Evolutionary conservation across 2,329 filamentous ascomycete genomes (phyloP).

Genomic region (Apiospora pterosperma): DNA sequence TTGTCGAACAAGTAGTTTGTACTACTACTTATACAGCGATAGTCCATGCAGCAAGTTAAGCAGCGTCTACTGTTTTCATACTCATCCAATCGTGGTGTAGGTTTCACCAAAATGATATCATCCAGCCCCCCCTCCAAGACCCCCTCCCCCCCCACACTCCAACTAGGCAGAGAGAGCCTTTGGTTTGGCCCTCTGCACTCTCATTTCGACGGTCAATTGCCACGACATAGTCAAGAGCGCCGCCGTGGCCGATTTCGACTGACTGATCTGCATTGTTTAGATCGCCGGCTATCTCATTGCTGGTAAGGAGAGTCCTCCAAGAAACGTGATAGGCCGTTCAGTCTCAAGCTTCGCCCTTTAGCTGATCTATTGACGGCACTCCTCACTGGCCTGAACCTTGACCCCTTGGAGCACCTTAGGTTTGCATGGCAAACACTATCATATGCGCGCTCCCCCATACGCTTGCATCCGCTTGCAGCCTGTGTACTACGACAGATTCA

Average conservation of each 20-base stretch:
- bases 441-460: neutral
- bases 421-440: neutral
- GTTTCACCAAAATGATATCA: neutral
- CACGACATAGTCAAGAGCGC: neutral
- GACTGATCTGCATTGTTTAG: neutral
- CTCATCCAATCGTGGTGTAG: neutral
- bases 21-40: neutral
- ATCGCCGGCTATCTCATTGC: neutral
- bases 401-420: neutral
- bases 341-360: neutral
- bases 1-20: neutral
- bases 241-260: neutral
- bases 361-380: neutral
- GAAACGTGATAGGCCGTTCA: neutral
- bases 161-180: too few relatives aligned
- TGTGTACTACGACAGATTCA: neutral
- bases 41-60: too few relatives aligned
- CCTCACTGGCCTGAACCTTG: neutral
- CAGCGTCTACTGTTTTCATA: neutral
- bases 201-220: neutral
- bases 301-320: neutral
- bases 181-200: neutral
- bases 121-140: neutral
- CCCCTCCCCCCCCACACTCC: neutral
- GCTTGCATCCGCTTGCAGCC: neutral